Evolutionary conservation across 208 protist species (phyloP).

Genomic region (Naegleria lovaniensis): DNA sequence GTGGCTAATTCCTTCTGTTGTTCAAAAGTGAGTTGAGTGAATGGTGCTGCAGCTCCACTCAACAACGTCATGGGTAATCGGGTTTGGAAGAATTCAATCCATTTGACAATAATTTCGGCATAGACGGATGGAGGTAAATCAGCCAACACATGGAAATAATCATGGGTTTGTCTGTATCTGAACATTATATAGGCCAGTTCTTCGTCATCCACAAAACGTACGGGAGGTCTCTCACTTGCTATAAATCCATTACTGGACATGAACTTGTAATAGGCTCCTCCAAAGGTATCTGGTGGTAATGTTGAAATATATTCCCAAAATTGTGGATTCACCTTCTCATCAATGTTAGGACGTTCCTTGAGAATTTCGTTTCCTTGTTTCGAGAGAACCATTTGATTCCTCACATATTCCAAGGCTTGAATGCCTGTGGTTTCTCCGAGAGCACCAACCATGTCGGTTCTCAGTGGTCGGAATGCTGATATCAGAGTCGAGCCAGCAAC

Average conservation of each 20-base stretch:
- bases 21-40: background rate
- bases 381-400: constrained; percentile 38
- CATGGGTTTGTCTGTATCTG: constrained; percentile 59
- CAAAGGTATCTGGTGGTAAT: constrained; percentile 45
- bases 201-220: constrained; percentile 54
- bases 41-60: background rate
- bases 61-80: constrained; percentile 46
- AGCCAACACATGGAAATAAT: constrained; percentile 56
- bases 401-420: constrained; percentile 36
- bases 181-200: constrained; percentile 60
- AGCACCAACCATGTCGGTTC: constrained; percentile 49
- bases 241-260: constrained; percentile 41
- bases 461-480: constrained; percentile 37
- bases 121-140: constrained; percentile 38
- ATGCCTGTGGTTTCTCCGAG: constrained; percentile 55
- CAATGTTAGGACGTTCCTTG: constrained; percentile 32
- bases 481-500: constrained; percentile 32
- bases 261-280: constrained; percentile 47
- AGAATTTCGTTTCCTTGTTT: constrained; percentile 40
- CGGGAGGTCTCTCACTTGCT: constrained; percentile 47
- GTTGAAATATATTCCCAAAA: constrained; percentile 29
- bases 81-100: constrained; percentile 54
- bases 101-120: constrained; percentile 51
- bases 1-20: background rate
- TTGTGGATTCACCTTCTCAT: constrained; percentile 28